Base-by-base conservation (phyloP, 306 rosid genomes). In the Fragaria vesca region DNA sequence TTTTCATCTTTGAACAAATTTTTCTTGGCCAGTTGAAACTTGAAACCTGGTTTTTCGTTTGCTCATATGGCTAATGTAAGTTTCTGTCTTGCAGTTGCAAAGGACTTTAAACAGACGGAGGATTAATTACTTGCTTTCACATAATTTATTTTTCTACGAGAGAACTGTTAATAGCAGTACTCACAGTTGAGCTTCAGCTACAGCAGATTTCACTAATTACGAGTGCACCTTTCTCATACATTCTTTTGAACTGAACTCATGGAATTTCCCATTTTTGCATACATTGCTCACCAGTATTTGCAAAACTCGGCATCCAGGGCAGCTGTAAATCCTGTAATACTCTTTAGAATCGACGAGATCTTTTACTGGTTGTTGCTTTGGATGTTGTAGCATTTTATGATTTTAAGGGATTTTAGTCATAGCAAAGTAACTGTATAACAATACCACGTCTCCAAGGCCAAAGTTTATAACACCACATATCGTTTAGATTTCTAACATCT, bases 81-180 rank as follows among this genome's bases (percentile, higher is more conserved):
- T 34, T 58, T 63, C 79, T 79, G 66, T 20, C 75, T 45, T 84
- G 87, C 91, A 93, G 97, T 96, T 52, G 79, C 90, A 63, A 47
- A 66, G 99, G 98, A 61, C 97, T 96, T 70, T 93, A 82, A 79
- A 66, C 80, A 9, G 40, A 40, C 69, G 24, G 65, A 28, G 30
- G 30, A 28, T 1, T 28, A 28, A 28, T 1, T 28, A 28, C 30
- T 28, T 28, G 30, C 30, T 28, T 28, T 28, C 30, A 28, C 30
- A 28, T 28, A 1, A 28, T 28, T 28, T 28, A 28, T 28, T 28
- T 28, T 28, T 28, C 30, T 28, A 28, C 30, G 30, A 28, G 51
- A 52, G 40, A 42, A 21, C 52, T 52, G 9, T 36, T 5, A 52
- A 15, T 52, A 20, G 26, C 48, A 21, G 38, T 32, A 32, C 36